Percentiles rank a stretch among this genome's conserved stretches.
Evolutionary conservation across 2,329 filamentous ascomycete genomes (phyloP).

Genomic region (Penicillium sp.): DNA sequence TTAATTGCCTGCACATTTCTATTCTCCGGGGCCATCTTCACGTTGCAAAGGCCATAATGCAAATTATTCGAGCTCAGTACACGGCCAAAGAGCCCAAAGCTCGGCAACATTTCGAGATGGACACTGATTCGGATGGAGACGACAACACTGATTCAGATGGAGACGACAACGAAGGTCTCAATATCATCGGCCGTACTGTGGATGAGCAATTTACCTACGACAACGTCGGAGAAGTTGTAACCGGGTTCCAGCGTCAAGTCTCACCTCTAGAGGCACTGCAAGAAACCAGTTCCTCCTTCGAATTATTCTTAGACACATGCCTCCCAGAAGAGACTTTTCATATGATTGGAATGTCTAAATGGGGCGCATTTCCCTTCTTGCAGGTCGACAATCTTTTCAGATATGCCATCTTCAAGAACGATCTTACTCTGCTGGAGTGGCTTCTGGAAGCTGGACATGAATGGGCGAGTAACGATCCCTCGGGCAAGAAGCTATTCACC

Average conservation of each 20-base stretch:
- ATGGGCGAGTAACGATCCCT: constrained; percentile 12
- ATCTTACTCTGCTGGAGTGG: constrained; percentile 59
- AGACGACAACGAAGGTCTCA: constrained; percentile 35
- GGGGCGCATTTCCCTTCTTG: neutral
- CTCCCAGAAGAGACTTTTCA: neutral
- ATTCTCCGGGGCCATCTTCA: constrained; percentile 68
- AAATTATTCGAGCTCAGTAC: constrained; percentile 73
- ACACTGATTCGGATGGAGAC: neutral
- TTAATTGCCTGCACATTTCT: constrained; percentile 70
- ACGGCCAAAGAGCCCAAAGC: constrained; percentile 56
- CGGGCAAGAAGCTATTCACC: neutral
- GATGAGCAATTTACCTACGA: constrained; percentile 75
- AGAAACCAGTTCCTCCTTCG: neutral
- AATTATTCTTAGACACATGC: neutral
- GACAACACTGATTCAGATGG: neutral
- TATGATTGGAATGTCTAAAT: neutral
- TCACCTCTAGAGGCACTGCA: neutral
- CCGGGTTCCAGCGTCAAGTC: constrained; percentile 42
- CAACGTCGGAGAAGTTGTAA: constrained; percentile 70
- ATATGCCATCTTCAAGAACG: constrained; percentile 58
- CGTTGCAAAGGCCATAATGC: constrained; percentile 68
- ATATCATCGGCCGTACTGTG: constrained; percentile 57
- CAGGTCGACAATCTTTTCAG: constrained; percentile 33
- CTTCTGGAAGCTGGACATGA: constrained; percentile 58
- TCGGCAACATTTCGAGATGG: constrained; percentile 9